Evolutionary conservation across 2,329 filamentous ascomycete genomes (phyloP), one percentile per base, ranked within the genome.

Genomic region (Hypomyces perniciosus): DNA sequence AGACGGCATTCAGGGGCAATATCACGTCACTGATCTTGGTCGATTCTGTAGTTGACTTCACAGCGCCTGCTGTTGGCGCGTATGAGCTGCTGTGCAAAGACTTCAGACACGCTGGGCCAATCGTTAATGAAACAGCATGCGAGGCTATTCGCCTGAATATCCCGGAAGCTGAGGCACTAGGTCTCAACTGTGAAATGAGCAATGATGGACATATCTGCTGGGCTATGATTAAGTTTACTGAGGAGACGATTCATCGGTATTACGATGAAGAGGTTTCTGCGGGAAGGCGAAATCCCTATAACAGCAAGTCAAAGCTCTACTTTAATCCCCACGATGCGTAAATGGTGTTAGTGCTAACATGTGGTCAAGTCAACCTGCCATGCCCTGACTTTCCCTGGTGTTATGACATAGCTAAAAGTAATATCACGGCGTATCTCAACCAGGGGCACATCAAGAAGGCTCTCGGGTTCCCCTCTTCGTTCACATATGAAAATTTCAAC

Each of bases 401-500:
- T 31, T 20, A 33, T 2, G 51, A 54, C 29, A 28, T 45, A 8
- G 26, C 57, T 48, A 46, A 58, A 60, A 54, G 53, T 12, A 56
- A 56, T 41, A 56, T 64, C 26, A 54, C 60, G 5, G 49, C 44
- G 27, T 64, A 62, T 46, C 48, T 64, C 44, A 62, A 62, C 55
- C 54, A 53, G n/a, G 42, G 48, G 1, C 8, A 29, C 8, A 51
- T 62, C 4, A 54, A 56, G 26, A 28, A 46, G 8, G 56, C 56
- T 12, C 59, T 64, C 28, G 40, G 53, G 8, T 50, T 63, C 3
- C 58, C 58, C 40, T 90, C 95, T 71, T 88, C 95, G 48, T 78
- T 81, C 58, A 79, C 77, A 63, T 96, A 92, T 69, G 86, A 93
- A 63, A 89, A 85, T 64, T 95, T 90, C 81, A 95, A 96, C 79